Conservation (phyloP, 169 alveolate species). For the Babesia bigemina region DNA sequence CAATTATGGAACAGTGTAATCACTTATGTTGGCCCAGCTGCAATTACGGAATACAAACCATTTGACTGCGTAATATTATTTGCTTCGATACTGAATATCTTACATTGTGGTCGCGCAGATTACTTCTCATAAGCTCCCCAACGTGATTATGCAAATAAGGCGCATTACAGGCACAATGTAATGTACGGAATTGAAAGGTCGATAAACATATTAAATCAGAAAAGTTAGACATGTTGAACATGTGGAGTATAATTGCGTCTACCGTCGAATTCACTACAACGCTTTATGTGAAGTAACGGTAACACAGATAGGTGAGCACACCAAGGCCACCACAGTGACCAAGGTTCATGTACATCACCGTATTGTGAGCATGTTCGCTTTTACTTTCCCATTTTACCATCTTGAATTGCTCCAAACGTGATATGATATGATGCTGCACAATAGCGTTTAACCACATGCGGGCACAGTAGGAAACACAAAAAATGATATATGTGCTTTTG, state of each 20-base stretch:
- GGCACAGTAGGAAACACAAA: conserved; percentile 14
- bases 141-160: too few relatives aligned
- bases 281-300: background rate
- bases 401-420: conserved; percentile 16
- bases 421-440: conserved; percentile 20
- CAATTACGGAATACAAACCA: too few relatives aligned
- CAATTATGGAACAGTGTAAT: too few relatives aligned
- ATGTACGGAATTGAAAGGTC: background rate
- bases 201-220: background rate
- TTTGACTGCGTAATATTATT: too few relatives aligned
- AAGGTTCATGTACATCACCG: conserved; percentile 22
- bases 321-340: conserved; percentile 30
- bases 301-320: background rate
- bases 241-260: background rate
- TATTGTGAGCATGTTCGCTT: conserved; percentile 8
- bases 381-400: background rate
- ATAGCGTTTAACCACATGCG: conserved; percentile 10
- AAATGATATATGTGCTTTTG: background rate
- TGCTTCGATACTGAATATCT: too few relatives aligned
- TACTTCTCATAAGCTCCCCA: too few relatives aligned
- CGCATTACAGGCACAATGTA: too few relatives aligned
- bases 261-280: background rate
- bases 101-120: too few relatives aligned
- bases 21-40: too few relatives aligned
- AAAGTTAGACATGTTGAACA: background rate